These are phyloP conservation scores for Aspergillus aculeatus DNA, from an alignment of 2,329 filamentous ascomycete genomes.

Conservation along the genomic window DNA sequence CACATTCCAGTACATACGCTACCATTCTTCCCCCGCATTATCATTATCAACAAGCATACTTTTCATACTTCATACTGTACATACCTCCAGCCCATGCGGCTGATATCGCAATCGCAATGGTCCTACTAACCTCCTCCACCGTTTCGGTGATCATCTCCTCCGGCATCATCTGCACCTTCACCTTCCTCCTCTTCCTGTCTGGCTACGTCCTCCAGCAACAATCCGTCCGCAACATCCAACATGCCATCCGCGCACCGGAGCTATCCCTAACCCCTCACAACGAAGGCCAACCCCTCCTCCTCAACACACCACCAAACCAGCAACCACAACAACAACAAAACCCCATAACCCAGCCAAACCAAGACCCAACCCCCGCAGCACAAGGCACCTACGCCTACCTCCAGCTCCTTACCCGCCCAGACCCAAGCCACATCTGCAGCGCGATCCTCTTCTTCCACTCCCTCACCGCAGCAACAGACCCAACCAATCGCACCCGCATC, in stretches of 20 bases:
- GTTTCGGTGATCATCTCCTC: conserved; percentile 46
- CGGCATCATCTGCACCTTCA: conserved; percentile 68
- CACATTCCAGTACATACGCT: background rate
- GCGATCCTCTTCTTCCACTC: conserved; percentile 46
- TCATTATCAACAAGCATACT: background rate
- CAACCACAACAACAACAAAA: background rate
- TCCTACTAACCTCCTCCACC: conserved; percentile 46
- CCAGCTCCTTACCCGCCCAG: conserved; percentile 44
- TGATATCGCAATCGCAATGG: conserved; percentile 34
- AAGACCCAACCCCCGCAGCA: background rate
- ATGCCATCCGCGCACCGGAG: conserved; percentile 56
- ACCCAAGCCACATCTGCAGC: conserved; percentile 47
- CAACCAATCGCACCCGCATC: conserved; percentile 29
- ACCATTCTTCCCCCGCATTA: background rate
- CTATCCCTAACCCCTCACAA: conserved; percentile 8
- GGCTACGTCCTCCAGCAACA: conserved; percentile 87
- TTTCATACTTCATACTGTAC: too few relatives aligned
- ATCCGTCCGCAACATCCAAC: conserved; percentile 73
- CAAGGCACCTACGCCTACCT: conserved; percentile 42
- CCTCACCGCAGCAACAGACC: conserved; percentile 23
- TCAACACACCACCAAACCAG: background rate
- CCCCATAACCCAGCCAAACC: background rate
- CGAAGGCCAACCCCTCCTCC: background rate
- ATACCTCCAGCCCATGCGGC: too few relatives aligned
- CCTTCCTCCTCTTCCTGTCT: conserved; percentile 77